Evolutionary conservation across 805 yeast species (phyloP).

Genomic region (Candida loeiensis): DNA sequence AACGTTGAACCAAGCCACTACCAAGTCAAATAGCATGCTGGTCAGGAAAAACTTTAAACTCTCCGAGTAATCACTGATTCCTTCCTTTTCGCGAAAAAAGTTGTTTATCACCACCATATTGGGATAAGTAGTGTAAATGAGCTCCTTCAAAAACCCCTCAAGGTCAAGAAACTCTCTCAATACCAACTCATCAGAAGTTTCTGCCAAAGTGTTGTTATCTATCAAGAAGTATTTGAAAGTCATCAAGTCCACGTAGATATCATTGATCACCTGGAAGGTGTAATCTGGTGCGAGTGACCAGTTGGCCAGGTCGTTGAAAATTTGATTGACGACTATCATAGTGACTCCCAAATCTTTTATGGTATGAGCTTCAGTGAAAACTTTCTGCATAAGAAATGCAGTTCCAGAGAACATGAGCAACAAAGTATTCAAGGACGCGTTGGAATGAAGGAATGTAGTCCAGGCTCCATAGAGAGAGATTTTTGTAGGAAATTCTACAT

Average conservation of each 20-base stretch:
- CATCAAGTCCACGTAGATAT: constrained; percentile 22
- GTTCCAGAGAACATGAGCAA: constrained; percentile 34
- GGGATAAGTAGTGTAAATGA: constrained; percentile 27
- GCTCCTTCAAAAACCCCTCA: constrained; percentile 25
- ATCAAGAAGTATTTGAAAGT: constrained; percentile 24
- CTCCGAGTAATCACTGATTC: constrained; percentile 11
- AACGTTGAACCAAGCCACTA: constrained; percentile 34
- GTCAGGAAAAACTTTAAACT: constrained; percentile 27
- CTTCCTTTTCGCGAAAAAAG: constrained; percentile 15
- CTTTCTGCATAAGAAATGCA: constrained; percentile 26
- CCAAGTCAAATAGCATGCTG: constrained; percentile 29
- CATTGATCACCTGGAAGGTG: constrained; percentile 26
- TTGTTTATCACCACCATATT: constrained; percentile 24
- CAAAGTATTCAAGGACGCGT: constrained; percentile 31
- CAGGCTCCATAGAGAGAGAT: constrained; percentile 37
- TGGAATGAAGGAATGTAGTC: constrained; percentile 31
- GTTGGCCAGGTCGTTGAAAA: constrained; percentile 20
- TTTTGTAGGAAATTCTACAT: constrained; percentile 35
- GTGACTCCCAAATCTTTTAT: constrained; percentile 20
- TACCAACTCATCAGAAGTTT: constrained; percentile 7
- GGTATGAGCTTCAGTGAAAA: constrained; percentile 19
- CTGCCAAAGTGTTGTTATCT: constrained; percentile 10
- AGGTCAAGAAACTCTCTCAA: constrained; percentile 22
- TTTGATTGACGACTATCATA: constrained; percentile 16
- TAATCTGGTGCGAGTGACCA: constrained; percentile 33